Base-by-base conservation (phyloP, 352 stramenopile species). In the Phytophthora citricola region DNA sequence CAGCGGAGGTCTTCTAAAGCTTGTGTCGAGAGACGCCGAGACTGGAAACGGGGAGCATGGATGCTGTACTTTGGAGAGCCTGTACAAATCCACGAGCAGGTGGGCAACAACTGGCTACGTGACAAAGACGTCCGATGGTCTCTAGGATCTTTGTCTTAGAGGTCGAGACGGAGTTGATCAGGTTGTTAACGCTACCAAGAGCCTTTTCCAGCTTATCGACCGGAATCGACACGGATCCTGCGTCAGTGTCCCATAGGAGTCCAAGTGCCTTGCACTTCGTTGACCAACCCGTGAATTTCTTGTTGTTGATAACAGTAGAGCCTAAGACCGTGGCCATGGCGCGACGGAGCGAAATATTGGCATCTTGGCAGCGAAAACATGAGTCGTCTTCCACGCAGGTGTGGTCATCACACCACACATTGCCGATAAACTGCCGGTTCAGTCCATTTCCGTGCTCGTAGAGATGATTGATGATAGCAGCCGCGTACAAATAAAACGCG, bases 361-460 rank as follows among this genome's bases (percentile, higher is more conserved):
- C 69, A 1, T 74, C 17, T 20, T 20, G 0, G 17, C 17, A 60
- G 1, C 36, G 29, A 0, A 41, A 51, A 2, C 41, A 49, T 3
- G 11, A 22, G 7, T 68, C 69, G 1, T 58, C 2, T 58, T 77
- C 64, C 9, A 69, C 27, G 29, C 55, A 71, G 0, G 32, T 71
- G 48, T 77, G 59, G 14, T 71, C 63, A 11, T 73, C 55, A 34
- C 69, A 77, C 64, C 69, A 73, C 15, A 65, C 50, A 5, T 70
- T 66, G 1, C 53, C 68, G 0, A 11, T 32, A 27, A 66, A 72
- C 7, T 50, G 45, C 4, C 56, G 38, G 6, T 15, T 43, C 4
- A 50, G 2, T 1, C 14, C 1, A 29, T 52, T 56, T 22, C 12
- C 20, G 7, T 55, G 38, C 15, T 64, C 31, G 40, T 67, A 75